Evolutionary conservation across 345 rosid species (phyloP).

Genomic region (Bruguiera gymnorhiza): DNA sequence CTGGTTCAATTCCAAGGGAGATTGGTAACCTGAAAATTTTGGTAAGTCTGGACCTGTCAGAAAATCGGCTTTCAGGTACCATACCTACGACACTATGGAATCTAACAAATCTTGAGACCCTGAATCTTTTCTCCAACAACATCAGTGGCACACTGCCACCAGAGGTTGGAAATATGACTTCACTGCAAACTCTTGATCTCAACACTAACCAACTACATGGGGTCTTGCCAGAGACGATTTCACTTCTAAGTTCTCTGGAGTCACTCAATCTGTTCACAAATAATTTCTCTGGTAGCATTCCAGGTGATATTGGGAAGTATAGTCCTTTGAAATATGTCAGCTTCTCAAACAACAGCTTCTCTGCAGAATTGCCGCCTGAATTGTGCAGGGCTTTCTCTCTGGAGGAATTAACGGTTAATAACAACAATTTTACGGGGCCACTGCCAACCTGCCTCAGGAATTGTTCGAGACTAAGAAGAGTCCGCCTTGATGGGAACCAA

Average conservation of each 20-base stretch:
- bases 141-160: conserved; percentile 53
- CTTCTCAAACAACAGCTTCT: conserved; percentile 59
- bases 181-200: conserved; percentile 37
- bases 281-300: conserved; percentile 48
- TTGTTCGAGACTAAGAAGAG: conserved; percentile 34
- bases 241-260: conserved; percentile 32
- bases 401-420: conserved; percentile 31
- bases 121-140: conserved; percentile 48
- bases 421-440: conserved; percentile 52
- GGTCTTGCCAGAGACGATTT: conserved; percentile 49
- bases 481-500: conserved; percentile 46
- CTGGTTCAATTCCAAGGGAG: conserved; percentile 46
- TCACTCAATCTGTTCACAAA: conserved; percentile 43
- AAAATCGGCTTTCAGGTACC: conserved; percentile 46
- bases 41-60: conserved; percentile 35
- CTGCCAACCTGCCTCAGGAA: conserved; percentile 56
- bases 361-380: conserved; percentile 54
- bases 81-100: conserved; percentile 50
- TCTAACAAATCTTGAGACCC: conserved; percentile 29
- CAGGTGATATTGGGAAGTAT: conserved; percentile 50
- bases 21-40: conserved; percentile 44
- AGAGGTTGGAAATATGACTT: conserved; percentile 49
- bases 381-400: conserved; percentile 46
- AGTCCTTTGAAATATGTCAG: conserved; percentile 40
- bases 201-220: conserved; percentile 48